Evolutionary conservation across 768 basidiomycete genomes (phyloP), one percentile per base, ranked within the genome.

Genomic region (Calocera cornea): DNA sequence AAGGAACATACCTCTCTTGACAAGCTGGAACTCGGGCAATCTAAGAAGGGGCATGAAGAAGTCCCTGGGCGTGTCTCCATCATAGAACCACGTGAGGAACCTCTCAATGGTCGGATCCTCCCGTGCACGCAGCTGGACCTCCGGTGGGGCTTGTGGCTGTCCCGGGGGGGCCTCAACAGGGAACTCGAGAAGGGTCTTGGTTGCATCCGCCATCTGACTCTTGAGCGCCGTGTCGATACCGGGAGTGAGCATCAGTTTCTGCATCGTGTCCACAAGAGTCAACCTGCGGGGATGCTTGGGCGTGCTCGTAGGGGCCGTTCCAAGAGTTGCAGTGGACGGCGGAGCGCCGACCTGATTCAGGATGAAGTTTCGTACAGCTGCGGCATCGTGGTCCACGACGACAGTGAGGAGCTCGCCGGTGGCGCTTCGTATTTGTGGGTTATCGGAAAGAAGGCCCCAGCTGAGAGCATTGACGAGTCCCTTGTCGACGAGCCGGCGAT

Each of bases 41-140:
- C 91, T 79, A n/a, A 76, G 75, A 47, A 97, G 78, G 3, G 97
- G 95, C 74, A 84, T 85, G 78, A 92, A 88, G 64, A 99, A 79
- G n/a, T 82, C 81, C n/a, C 82, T 78, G 68, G 88, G 79, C 74
- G 88, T 91, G 22, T 71, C 67, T 50, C 84, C 80, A 76, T 92
- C 92, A 79, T 97, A 97, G 77, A 97, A 95, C 75, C 92, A 92
- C 41, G 94, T 89, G 73, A 95, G 80, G 80, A 94, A 99, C 67
- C 86, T 84, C 75, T 98, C 97, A 1, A 87, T 88, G 38, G 85
- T 83, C 5, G 89, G 88, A 65, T 92, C 90, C 70, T 95, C 94
- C 75, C 89, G 92, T 66, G 78, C 72, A 3, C 87, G 85, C 31
- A 69, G 70, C 12, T 71, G 67, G 34, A 79, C 82, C 76, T 78